Percentiles rank a stretch among this genome's conserved stretches.
Conservation (phyloP, 129 eudicot species). For the Escallonia rubra region DNA sequence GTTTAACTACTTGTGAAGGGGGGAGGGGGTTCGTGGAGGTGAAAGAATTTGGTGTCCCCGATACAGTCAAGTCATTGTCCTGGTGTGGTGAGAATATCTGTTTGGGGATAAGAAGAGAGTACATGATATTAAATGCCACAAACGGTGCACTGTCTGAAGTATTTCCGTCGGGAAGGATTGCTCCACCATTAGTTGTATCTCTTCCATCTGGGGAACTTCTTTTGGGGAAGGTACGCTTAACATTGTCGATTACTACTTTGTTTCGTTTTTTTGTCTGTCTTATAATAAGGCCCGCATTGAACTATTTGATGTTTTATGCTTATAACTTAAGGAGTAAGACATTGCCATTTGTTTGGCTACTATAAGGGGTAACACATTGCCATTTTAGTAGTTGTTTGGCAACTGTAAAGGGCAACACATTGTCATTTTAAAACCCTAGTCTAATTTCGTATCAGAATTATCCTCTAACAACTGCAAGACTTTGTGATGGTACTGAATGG, state of each 20-base stretch:
- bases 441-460: no score
- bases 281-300: background rate
- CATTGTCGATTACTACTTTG: background rate
- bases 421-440: no score
- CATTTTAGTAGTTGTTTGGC: no score
- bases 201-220: slow-evolving; percentile 89
- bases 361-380: no score
- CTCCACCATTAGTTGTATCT: slow-evolving; percentile 82
- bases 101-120: slow-evolving; percentile 77
- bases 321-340: background rate
- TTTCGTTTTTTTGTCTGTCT: background rate
- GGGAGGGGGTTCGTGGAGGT: slow-evolving; percentile 96
- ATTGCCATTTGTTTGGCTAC: no score
- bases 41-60: slow-evolving; percentile 92
- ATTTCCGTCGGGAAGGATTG: slow-evolving; percentile 86
- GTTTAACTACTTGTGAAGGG: slow-evolving; percentile 37
- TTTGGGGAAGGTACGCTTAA: slow-evolving; percentile 70
- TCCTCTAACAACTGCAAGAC: no score
- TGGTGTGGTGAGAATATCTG: slow-evolving; percentile 99
- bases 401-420: no score
- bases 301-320: background rate
- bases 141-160: slow-evolving; percentile 75
- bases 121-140: slow-evolving; percentile 63
- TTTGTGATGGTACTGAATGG: no score
- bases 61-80: slow-evolving; percentile 80